Evolutionary conservation across 768 basidiomycete genomes (phyloP).

Genomic region (Galerina sulciceps): DNA sequence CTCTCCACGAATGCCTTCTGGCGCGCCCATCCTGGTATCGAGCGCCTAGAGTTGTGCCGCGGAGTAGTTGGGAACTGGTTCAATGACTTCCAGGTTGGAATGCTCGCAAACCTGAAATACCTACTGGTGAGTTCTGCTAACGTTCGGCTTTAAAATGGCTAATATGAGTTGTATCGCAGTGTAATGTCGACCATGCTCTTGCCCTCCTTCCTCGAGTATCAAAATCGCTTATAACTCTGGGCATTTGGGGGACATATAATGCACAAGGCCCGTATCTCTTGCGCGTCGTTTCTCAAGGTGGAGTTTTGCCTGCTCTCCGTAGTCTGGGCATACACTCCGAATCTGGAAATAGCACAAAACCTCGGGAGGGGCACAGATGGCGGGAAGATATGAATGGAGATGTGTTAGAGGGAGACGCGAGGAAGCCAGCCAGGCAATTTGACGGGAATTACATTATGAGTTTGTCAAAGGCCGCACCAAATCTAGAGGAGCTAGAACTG

Average conservation of each 20-base stretch:
- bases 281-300: neutral
- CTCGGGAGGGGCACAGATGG: neutral
- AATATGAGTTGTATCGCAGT: neutral
- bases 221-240: neutral
- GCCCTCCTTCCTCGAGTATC: neutral
- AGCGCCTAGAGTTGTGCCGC: neutral
- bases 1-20: neutral
- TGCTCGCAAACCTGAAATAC: slow-evolving; percentile 1
- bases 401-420: neutral
- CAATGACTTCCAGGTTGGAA: neutral
- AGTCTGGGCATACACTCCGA: neutral
- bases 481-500: neutral
- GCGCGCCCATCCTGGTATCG: neutral
- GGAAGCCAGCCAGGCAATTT: no score
- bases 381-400: neutral
- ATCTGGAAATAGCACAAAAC: neutral
- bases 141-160: neutral
- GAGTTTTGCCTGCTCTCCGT: neutral
- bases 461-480: neutral
- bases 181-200: neutral
- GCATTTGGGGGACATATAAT: neutral
- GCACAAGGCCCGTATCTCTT: slow-evolving; percentile 4
- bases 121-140: neutral
- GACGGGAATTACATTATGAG: neutral
- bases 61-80: neutral